Conservation (phyloP, 2,329 filamentous ascomycete genomes). For the Helminthosporium solani region DNA sequence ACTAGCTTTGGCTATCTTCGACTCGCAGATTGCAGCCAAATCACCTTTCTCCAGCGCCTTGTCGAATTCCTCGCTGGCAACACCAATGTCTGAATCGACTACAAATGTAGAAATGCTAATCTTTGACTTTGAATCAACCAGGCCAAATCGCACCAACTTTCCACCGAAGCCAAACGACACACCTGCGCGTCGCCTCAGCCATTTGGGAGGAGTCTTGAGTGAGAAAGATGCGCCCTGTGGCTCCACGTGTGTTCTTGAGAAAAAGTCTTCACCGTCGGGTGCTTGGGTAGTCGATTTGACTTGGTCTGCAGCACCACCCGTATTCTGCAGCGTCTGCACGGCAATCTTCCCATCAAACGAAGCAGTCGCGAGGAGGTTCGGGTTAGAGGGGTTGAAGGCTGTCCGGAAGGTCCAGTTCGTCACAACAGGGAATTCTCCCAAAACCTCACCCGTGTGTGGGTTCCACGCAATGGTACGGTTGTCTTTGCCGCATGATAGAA, state of each 20-base stretch:
- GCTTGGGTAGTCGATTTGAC: conserved; percentile 57
- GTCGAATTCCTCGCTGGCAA: conserved; percentile 84
- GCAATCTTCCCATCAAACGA: conserved; percentile 97
- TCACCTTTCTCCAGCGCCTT: conserved; percentile 76
- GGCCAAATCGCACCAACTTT: conserved; percentile 76
- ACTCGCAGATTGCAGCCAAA: conserved; percentile 74
- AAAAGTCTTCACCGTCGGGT: conserved; percentile 92
- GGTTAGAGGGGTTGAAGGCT: conserved; percentile 89
- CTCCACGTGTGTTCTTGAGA: conserved; percentile 86
- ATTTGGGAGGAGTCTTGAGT: conserved; percentile 80
- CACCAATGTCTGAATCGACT: conserved; percentile 81
- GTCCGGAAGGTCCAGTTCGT: conserved; percentile 99
- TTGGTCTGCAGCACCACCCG: conserved; percentile 73
- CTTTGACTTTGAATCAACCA: conserved; percentile 71
- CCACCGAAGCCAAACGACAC: conserved; percentile 95
- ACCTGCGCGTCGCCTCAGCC: conserved; percentile 81
- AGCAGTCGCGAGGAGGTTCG: conserved; percentile 87
- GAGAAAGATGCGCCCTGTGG: conserved; percentile 90
- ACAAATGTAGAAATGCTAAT: conserved; percentile 85
- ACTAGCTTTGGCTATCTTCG: conserved; percentile 71
- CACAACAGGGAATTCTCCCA: conserved; percentile 92
- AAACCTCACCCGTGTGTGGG: conserved; percentile 80
- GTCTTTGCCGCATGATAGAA: conserved; percentile 94
- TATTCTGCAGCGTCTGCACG: conserved; percentile 91
- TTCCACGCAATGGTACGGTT: conserved; percentile 97